These are phyloP conservation scores for Chalciporus piperatus DNA, from an alignment of 768 basidiomycete species.

Conservation along the genomic window DNA sequence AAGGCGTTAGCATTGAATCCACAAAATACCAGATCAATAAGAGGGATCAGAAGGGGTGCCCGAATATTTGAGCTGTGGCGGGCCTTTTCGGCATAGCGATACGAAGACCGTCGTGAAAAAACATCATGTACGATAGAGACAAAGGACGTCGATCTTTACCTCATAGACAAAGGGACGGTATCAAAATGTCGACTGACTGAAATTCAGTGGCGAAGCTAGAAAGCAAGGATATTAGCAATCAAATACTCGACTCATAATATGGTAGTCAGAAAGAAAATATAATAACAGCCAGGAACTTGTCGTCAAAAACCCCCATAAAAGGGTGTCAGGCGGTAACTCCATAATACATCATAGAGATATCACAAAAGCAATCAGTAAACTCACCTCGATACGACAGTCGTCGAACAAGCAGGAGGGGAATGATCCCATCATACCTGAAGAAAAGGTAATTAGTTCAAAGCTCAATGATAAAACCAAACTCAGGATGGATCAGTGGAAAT, in stretches of 20 bases:
- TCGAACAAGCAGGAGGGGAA: neutral
- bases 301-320: constrained; percentile 50
- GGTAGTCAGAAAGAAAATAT: constrained; percentile 50
- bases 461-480: neutral
- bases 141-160: constrained; percentile 7
- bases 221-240: constrained; percentile 1
- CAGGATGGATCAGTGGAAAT: constrained; percentile 56
- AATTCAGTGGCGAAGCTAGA: neutral
- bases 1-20: neutral
- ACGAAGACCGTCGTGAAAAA: constrained; percentile 89
- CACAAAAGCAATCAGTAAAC: neutral
- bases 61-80: constrained; percentile 87
- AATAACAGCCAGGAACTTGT: constrained; percentile 80
- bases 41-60: constrained; percentile 69
- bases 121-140: constrained; percentile 12
- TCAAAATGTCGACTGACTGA: no score
- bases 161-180: neutral
- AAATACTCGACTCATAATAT: neutral
- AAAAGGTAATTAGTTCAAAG: constrained; percentile 1
- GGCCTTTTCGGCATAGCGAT: constrained; percentile 82
- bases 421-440: constrained; percentile 1
- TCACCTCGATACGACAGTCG: constrained; percentile 1
- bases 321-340: constrained; percentile 86
- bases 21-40: neutral
- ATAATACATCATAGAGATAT: constrained; percentile 32